Evolutionary conservation across 1,284 basidiomycete species (phyloP).

Genomic region (Mycena sp.): DNA sequence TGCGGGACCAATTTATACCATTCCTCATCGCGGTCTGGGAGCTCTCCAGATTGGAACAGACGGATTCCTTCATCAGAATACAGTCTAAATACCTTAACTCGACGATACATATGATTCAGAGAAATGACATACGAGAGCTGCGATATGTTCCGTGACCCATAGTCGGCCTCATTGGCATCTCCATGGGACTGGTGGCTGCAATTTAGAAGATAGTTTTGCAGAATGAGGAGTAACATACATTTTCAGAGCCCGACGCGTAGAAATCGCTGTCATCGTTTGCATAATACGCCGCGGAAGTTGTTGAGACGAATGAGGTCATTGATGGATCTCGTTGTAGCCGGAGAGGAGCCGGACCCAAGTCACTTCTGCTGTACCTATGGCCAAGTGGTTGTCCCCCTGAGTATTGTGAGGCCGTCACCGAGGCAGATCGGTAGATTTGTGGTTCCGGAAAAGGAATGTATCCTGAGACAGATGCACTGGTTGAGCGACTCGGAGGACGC

Average conservation of each 20-base stretch:
- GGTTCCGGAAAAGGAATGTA: slow-evolving; percentile 58
- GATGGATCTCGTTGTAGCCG: slow-evolving; percentile 42
- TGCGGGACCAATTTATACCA: slow-evolving; percentile 82
- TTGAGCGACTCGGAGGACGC: slow-evolving; percentile 45
- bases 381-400: slow-evolving; percentile 23
- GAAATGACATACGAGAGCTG: slow-evolving; percentile 59
- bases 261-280: slow-evolving; percentile 43
- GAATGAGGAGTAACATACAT: slow-evolving; percentile 34
- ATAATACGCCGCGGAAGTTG: slow-evolving; percentile 31
- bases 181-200: slow-evolving; percentile 25
- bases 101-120: slow-evolving; percentile 12
- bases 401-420: slow-evolving; percentile 43
- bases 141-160: slow-evolving; percentile 60
- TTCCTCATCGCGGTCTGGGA: slow-evolving; percentile 71
- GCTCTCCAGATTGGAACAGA: slow-evolving; percentile 69
- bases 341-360: slow-evolving; percentile 42
- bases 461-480: slow-evolving; percentile 29
- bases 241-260: slow-evolving; percentile 39
- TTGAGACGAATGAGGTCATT: slow-evolving; percentile 20
- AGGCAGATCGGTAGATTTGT: slow-evolving; percentile 58
- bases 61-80: slow-evolving; percentile 70
- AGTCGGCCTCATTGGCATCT: slow-evolving; percentile 41
- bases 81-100: slow-evolving; percentile 42
- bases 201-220: slow-evolving; percentile 1
- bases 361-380: slow-evolving; percentile 56